Base-by-base conservation (phyloP, 805 yeast species). In the Kluyveromyces dobzhanskii region DNA sequence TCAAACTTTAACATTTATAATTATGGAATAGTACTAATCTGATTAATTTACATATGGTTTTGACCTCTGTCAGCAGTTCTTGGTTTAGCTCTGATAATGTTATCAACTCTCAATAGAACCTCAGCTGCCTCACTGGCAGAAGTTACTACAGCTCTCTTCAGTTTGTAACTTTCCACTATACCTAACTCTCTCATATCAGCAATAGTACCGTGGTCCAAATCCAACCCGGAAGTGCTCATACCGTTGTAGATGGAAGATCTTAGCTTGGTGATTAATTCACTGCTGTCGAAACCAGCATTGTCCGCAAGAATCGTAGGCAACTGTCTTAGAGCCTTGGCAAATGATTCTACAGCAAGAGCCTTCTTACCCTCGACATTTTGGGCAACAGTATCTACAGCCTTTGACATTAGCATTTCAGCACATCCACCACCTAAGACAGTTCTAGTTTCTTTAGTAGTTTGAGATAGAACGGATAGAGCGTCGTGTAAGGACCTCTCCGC, bases 51-150 rank as follows among this genome's bases (percentile, higher is more conserved):
- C 59, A 52, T 24, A 17, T 34, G 37, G 17, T 24, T 51, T 33
- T 46, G 54, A 49, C 76, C 80, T 70, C 96, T 76, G 66, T 84
- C 90, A 30, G 97, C 95, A 32, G 98, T 88, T 66, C 98, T 75
- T 47, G 99, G 98, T 62, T 85, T 88, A 25, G 98, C 97, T 50
- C 95, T 79, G 47, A 92, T 85, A 49, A 92, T 92, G 63, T 92
- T 90, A 61, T 92, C 99, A 31, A 92, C 99, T 59, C 99, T 78
- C 54, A 92, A 67, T 49, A 92, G 73, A 35, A 92, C 88, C 67
- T 92, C 97, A 4, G 97, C 94, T 24, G 98, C 98, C 67, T 92
- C 99, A n/a, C 95, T 72, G 4, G 98, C 97, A 34, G 94, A 80
- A 11, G 87, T 76, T 13, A 92, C 97, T 12, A 94, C 98, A 2